phyloP scores from a whole-genome alignment of 805 yeast species.

The Cyberlindnera lachancei region DNA sequence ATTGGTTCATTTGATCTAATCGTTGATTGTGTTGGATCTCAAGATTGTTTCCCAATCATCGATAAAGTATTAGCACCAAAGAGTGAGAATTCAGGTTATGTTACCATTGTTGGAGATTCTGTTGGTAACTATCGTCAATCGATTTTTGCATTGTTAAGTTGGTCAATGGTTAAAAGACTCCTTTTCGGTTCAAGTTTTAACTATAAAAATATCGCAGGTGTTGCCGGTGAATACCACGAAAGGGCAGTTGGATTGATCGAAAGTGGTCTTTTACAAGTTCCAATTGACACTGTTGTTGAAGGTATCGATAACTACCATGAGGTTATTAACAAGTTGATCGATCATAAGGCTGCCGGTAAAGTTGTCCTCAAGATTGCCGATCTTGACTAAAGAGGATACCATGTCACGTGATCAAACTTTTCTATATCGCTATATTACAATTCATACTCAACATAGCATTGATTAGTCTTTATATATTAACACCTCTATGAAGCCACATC shows the following conservation, averaged over 20 bases:
- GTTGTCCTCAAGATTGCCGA: conserved; percentile 34
- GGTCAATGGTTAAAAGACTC: conserved; percentile 8
- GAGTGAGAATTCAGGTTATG: conserved; percentile 39
- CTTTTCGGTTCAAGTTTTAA: conserved; percentile 17
- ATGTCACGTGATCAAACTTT: no score
- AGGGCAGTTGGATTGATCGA: conserved; percentile 29
- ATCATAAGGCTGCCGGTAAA: conserved; percentile 55
- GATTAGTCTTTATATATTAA: no score
- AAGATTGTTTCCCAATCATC: conserved; percentile 38
- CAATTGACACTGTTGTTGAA: conserved; percentile 46
- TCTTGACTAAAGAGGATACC: no score
- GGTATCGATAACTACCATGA: conserved; percentile 37
- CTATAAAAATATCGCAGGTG: conserved; percentile 18
- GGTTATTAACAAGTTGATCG: conserved; percentile 42
- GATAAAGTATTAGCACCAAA: conserved; percentile 37
- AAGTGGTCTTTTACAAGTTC: conserved; percentile 33
- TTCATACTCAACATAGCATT: no score
- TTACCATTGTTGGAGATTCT: conserved; percentile 51
- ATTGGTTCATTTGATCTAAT: conserved; percentile 48
- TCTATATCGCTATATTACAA: no score
- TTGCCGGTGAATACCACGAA: conserved; percentile 16
- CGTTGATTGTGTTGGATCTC: conserved; percentile 59
- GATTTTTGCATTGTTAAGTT: conserved; percentile 4
- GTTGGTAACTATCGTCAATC: conserved; percentile 24
- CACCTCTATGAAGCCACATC: no score